Evolutionary conservation across 108 stramenopile genomes (phyloP), one percentile per base, ranked within the genome.

Genomic region (Seminavis robusta): DNA sequence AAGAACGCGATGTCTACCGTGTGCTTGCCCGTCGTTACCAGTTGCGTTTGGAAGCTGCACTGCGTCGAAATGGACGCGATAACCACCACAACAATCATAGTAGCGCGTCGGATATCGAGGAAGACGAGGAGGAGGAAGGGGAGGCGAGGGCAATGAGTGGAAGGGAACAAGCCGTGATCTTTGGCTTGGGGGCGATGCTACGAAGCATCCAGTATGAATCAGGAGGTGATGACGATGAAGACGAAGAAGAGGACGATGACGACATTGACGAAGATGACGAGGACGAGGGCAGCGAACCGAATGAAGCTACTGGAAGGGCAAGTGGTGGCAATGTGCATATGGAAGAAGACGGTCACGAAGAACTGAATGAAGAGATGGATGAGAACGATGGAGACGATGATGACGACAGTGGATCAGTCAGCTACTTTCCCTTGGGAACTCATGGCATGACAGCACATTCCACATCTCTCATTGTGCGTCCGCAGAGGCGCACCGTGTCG

Each of bases 21-120:
- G 38, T 84, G 8, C 40, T 91, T 27, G 84, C 86, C 29, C 54
- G 76, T 5, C 65, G 82, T 11, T 88, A 79, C 69, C 79, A 81
- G 50, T 64, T 77, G 47, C 84, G 80, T 21, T 42, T 90, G 15
- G 63, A 71, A 42, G 67, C 61, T 34, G 29, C 77, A 38, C 38
- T 71, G 29, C 47, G 49, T n/a, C 31, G 61, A 59, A 48, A 61
- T 56, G 44, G 45, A 9, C 9, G 44, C 23, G n/a, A 6, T 52
- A 11, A 33, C 61, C 23, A 1, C 33, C 40, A 45, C 54, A 48
- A 39, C 13, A 20, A 31, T 6, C 3, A 57, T 17, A 58, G 47
- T 19, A 45, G 56, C 36, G 21, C 19, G 4, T 21, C 43, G 52
- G 41, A 25, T 15, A n/a, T 29, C 1, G 55, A 52, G 17, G 38